phyloP scores from a whole-genome alignment of 805 yeast species.

The Priceomyces castillae region DNA sequence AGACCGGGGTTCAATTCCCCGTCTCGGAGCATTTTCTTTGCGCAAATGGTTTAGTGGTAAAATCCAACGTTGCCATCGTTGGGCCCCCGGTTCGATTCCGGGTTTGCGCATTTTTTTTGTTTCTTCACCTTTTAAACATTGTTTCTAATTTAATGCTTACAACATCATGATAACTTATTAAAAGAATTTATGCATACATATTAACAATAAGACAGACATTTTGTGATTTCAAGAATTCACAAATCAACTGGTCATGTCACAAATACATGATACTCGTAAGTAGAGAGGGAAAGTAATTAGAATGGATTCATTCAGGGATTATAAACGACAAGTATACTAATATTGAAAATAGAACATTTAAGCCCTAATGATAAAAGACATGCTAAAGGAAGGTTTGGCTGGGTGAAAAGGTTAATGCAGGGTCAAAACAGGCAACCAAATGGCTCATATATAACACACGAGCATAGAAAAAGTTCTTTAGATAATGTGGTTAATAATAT shows the following conservation, averaged over 20 bases:
- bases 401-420: constrained; percentile 42
- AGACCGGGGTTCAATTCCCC: constrained; percentile 24
- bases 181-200: not conserved
- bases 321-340: not conserved
- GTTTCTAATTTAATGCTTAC: not conserved
- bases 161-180: not conserved
- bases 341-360: constrained; percentile 5
- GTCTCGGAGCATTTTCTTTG: constrained; percentile 15
- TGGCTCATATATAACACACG: not conserved
- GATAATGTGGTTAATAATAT: not conserved
- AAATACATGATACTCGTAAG: not conserved
- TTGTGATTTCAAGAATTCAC: not conserved
- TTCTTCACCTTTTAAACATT: not conserved
- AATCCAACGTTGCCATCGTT: constrained; percentile 6
- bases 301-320: too few relatives aligned
- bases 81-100: constrained; percentile 8
- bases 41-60: constrained; percentile 5
- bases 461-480: constrained; percentile 1
- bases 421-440: constrained; percentile 25
- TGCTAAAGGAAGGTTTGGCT: constrained; percentile 31
- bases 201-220: not conserved
- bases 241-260: not conserved
- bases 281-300: too few relatives aligned
- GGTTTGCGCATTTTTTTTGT: constrained; percentile 5
- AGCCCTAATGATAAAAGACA: constrained; percentile 24